phyloP scores from a whole-genome alignment of 495 filamentous ascomycete genomes.

The Astrothelium macrocarpum region DNA sequence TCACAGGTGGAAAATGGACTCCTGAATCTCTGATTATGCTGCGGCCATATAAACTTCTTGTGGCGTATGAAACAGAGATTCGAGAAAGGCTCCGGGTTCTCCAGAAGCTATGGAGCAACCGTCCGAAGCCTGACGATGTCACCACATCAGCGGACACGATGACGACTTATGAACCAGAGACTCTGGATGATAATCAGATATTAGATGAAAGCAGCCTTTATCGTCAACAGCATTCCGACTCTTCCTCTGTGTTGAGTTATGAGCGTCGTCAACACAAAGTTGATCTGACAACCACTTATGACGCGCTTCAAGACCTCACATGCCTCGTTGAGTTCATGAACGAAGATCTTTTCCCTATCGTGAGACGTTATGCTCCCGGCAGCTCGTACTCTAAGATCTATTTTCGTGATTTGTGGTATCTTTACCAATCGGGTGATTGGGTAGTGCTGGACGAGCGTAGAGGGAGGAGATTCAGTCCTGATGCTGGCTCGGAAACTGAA shows the following conservation, averaged over 20 bases:
- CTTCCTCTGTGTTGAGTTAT: not conserved
- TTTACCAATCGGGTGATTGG: not conserved
- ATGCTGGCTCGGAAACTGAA: not conserved
- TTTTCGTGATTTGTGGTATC: not conserved
- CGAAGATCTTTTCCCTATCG: not conserved
- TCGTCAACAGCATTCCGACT: not conserved
- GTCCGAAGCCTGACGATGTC: not conserved
- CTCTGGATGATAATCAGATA: not conserved
- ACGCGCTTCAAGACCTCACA: not conserved
- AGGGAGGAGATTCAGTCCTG: not conserved
- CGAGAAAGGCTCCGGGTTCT: not conserved
- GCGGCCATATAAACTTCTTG: not conserved
- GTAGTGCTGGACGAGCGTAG: not conserved
- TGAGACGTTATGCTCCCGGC: not conserved
- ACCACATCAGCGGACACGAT: not conserved
- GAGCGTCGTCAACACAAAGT: not conserved
- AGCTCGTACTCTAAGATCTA: not conserved
- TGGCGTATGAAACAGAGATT: not conserved
- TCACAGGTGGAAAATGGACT: not conserved
- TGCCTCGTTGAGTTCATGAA: not conserved
- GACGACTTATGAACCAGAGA: not conserved
- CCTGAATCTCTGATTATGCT: not conserved
- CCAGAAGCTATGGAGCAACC: not conserved
- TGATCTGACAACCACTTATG: not conserved
- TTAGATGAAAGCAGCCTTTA: not conserved